Evolutionary conservation across 2,329 filamentous ascomycete species (phyloP).

Genomic region (Helicocarpus griseus): DNA sequence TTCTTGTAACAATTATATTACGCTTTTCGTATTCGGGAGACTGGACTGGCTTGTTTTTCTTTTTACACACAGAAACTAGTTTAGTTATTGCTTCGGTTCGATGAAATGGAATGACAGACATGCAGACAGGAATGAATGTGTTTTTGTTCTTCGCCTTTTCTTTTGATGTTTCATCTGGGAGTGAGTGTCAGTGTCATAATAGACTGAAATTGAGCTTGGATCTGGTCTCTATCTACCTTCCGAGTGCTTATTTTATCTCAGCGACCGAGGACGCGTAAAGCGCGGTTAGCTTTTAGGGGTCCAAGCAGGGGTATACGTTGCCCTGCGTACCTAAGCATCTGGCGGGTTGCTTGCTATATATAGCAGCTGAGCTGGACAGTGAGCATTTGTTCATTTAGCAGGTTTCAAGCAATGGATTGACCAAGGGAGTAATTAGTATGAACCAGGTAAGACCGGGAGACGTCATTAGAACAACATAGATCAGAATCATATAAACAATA

Average conservation of each 20-base stretch:
- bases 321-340: not conserved
- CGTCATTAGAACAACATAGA: too few relatives aligned
- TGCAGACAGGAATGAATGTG: not conserved
- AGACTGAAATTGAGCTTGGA: not conserved
- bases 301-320: not conserved
- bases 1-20: slow-evolving; percentile 11
- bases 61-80: not conserved
- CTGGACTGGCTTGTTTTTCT: slow-evolving; percentile 8
- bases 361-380: too few relatives aligned
- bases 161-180: not conserved
- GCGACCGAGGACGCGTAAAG: too few relatives aligned
- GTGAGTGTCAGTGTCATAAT: not conserved
- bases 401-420: too few relatives aligned
- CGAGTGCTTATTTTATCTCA: too few relatives aligned
- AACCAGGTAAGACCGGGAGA: too few relatives aligned
- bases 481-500: too few relatives aligned
- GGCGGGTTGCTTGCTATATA: too few relatives aligned
- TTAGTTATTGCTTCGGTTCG: not conserved
- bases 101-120: slow-evolving; percentile 1
- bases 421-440: too few relatives aligned
- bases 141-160: not conserved
- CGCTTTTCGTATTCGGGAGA: slow-evolving; percentile 11
- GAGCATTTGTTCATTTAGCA: too few relatives aligned
- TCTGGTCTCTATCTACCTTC: not conserved
- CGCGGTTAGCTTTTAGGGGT: not conserved